Evolutionary conservation across 441 rosid species (phyloP), one percentile per base, ranked within the genome.

Genomic region (Populus hybrid): DNA sequence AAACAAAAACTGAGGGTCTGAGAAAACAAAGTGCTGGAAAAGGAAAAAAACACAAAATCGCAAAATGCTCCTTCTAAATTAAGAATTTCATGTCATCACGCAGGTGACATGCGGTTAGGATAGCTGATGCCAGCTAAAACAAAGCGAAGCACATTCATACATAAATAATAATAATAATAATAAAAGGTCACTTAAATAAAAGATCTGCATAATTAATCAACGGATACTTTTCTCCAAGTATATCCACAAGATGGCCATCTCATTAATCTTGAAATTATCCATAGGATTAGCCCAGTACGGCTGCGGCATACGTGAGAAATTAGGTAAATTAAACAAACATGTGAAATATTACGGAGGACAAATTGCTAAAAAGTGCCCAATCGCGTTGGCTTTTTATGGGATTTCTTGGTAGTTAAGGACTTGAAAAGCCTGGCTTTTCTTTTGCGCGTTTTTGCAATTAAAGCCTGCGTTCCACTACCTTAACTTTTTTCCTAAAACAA

Each of bases 391-490:
- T 69, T 50, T 57, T 28, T n/a, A 35, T 50, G 36, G 76, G 76
- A 24, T 78, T 70, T 79, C 86, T 87, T 87, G 80, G 81, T 35
- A 69, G 71, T 32, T 71, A 80, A 85, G 84, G 83, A 69, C 75
- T 74, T n/a, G 1, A 50, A 70, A 79, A 63, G 57, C 28, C 1
- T 14, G 9, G 24, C 70, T 73, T 77, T 67, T 5, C 19, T 67
- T 34, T 32, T 21, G 38, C 6, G 7, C 7, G n/a, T 63, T 42
- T 24, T 14, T 46, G 21, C 5, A 10, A 5, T 28, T 11, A 9
- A 34, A 46, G 53, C 53, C 26, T 12, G 12, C 24, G 70, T 35
- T 64, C 71, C 80, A 67, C 76, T 65, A 30, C 46, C 79, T 32
- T 53, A 12, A 12, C 12, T 18, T 23, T 57, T 76, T 53, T 66